Conservation (phyloP, 2,329 filamentous ascomycete species). For the Escovopsis weberi region DNA sequence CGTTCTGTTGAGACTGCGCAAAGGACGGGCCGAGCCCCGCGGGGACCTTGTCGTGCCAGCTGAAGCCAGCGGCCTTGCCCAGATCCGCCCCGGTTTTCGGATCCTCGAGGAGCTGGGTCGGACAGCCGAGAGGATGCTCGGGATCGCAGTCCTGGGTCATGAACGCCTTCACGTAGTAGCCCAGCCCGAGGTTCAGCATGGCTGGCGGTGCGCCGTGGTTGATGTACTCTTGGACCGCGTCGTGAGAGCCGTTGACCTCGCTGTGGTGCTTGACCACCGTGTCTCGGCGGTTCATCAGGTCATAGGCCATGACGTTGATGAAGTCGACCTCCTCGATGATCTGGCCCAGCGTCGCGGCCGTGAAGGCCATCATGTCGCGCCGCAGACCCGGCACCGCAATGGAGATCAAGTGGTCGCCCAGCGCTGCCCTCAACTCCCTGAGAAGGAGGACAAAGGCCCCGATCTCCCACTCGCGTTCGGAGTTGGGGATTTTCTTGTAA, state of each 20-base stretch:
- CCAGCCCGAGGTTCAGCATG: conserved; percentile 48
- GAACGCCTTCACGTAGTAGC: conserved; percentile 56
- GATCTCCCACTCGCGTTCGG: conserved; percentile 45
- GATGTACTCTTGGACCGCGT: conserved; percentile 45
- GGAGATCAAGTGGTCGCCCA: conserved; percentile 48
- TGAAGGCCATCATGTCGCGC: conserved; percentile 55
- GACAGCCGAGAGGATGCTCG: conserved; percentile 34
- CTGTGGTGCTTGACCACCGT: conserved; percentile 49
- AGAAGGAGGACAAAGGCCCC: conserved; percentile 48
- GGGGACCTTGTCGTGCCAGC: conserved; percentile 43
- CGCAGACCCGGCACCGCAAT: conserved; percentile 53
- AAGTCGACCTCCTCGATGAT: conserved; percentile 49
- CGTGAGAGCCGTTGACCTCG: conserved; percentile 39
- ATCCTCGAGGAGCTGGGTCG: conserved; percentile 42
- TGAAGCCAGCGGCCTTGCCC: conserved; percentile 43
- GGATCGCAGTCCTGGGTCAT: conserved; percentile 30
- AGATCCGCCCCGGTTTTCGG: conserved; percentile 40
- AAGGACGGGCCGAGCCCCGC: conserved; percentile 42
- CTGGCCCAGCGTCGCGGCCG: conserved; percentile 36
- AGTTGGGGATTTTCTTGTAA: conserved; percentile 51
- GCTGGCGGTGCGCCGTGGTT: conserved; percentile 32
- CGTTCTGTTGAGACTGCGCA: conserved; percentile 34
- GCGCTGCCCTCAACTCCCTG: conserved; percentile 38
- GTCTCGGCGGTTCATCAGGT: conserved; percentile 56
- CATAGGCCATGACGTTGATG: conserved; percentile 56